Conservation (phyloP, 1,284 basidiomycete genomes). For the Volvariella volvacea region DNA sequence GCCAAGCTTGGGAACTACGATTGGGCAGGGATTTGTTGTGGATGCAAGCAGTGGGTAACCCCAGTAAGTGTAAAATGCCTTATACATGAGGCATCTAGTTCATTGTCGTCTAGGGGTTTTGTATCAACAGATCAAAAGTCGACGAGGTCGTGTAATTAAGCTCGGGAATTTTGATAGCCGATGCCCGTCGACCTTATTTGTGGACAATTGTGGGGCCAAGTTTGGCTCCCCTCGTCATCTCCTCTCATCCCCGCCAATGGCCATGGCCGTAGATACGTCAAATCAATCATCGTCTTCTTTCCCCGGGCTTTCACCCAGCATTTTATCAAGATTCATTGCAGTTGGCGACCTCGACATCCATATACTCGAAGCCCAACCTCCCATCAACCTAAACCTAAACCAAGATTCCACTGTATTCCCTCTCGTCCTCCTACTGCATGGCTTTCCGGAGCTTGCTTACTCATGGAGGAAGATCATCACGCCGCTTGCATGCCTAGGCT, state of each 20-base stretch:
- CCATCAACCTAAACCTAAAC: slow-evolving; percentile 12
- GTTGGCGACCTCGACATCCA: slow-evolving; percentile 42
- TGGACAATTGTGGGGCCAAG: no score
- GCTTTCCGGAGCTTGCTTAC: slow-evolving; percentile 59
- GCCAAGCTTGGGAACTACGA: slow-evolving; percentile 94
- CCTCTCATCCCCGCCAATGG: no score
- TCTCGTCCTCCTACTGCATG: slow-evolving; percentile 54
- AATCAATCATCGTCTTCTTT: no score
- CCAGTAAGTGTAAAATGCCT: slow-evolving; percentile 49
- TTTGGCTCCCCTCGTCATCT: no score
- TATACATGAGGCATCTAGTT: background rate
- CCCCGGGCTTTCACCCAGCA: no score
- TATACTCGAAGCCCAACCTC: slow-evolving; percentile 41
- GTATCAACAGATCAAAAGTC: slow-evolving; percentile 84
- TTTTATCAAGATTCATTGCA: no score
- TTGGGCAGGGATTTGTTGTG: slow-evolving; percentile 93
- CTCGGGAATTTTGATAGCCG: no score
- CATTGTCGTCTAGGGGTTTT: slow-evolving; percentile 63
- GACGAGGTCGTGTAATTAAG: slow-evolving; percentile 66
- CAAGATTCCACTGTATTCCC: no score
- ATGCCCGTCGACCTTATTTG: no score
- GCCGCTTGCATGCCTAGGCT: slow-evolving; percentile 42
- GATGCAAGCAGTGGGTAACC: slow-evolving; percentile 86
- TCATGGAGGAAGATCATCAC: slow-evolving; percentile 55
- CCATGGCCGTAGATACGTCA: no score